Conservation (phyloP, 2,329 filamentous ascomycete genomes). For the Huntiella savannae region DNA sequence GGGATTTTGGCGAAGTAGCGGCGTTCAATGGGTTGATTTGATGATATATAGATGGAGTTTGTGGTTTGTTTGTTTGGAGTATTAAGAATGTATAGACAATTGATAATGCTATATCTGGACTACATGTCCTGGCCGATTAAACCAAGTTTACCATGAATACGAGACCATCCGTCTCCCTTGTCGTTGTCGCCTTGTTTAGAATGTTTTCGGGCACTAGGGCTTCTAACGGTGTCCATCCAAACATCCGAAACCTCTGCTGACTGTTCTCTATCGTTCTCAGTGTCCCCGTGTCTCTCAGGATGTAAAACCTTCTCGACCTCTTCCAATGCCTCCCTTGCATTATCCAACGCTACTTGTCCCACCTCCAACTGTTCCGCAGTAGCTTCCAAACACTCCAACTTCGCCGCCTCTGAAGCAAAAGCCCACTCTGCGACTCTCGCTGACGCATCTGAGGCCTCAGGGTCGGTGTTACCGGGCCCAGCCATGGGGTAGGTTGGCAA, state of each 20-base stretch:
- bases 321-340: slow-evolving; percentile 29
- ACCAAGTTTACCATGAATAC: slow-evolving; percentile 34
- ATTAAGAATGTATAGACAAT: neutral
- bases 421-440: slow-evolving; percentile 37
- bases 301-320: slow-evolving; percentile 32
- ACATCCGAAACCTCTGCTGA: slow-evolving; percentile 10
- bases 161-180: slow-evolving; percentile 28
- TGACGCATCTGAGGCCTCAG: slow-evolving; percentile 15
- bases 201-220: slow-evolving; percentile 14
- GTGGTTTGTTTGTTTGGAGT: neutral
- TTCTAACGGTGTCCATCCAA: slow-evolving; percentile 10
- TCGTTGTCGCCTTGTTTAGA: slow-evolving; percentile 12
- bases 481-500: slow-evolving; percentile 31
- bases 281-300: slow-evolving; percentile 13
- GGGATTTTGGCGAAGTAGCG: slow-evolving; percentile 37
- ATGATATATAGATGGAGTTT: slow-evolving; percentile 1
- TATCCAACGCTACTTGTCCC: slow-evolving; percentile 36
- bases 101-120: neutral
- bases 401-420: slow-evolving; percentile 39
- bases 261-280: neutral
- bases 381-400: slow-evolving; percentile 36
- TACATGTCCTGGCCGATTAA: slow-evolving; percentile 23
- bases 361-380: slow-evolving; percentile 41
- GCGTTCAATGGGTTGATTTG: neutral
- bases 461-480: slow-evolving; percentile 26